Conservation (phyloP, 2,329 filamentous ascomycete genomes). For the Lasiodiplodia gonubiensis region DNA sequence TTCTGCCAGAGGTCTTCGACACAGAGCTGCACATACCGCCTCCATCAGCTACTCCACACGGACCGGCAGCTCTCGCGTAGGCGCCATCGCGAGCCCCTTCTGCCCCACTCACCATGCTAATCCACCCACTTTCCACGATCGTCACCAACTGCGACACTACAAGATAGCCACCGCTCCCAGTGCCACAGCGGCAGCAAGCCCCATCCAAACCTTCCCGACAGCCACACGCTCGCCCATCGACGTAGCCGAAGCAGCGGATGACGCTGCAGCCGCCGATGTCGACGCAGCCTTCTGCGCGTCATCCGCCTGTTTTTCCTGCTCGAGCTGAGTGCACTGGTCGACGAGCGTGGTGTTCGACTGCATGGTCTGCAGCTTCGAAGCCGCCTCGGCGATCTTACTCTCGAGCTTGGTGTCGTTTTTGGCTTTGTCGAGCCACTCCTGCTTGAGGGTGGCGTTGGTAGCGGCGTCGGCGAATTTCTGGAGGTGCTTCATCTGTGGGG, state of each 20-base stretch:
- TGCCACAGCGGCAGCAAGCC: not conserved
- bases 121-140: too few relatives aligned
- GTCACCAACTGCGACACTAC: not conserved
- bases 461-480: constrained; percentile 9
- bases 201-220: not conserved
- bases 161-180: not conserved
- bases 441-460: constrained; percentile 7
- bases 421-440: constrained; percentile 11
- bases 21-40: too few relatives aligned
- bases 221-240: not conserved
- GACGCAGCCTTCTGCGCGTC: constrained; percentile 7
- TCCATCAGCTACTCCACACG: too few relatives aligned
- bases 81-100: too few relatives aligned
- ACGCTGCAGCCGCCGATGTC: not conserved
- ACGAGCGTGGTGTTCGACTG: constrained; percentile 7
- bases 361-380: not conserved
- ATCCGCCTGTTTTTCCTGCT: not conserved
- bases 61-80: too few relatives aligned
- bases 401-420: constrained; percentile 12
- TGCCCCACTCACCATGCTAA: too few relatives aligned
- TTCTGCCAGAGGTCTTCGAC: too few relatives aligned
- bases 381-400: not conserved
- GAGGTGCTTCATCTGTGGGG: not conserved
- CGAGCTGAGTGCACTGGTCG: not conserved
- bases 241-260: not conserved